These are phyloP conservation scores for Tricholomella constricta DNA, from an alignment of 768 basidiomycete genomes.

Conservation along the genomic window DNA sequence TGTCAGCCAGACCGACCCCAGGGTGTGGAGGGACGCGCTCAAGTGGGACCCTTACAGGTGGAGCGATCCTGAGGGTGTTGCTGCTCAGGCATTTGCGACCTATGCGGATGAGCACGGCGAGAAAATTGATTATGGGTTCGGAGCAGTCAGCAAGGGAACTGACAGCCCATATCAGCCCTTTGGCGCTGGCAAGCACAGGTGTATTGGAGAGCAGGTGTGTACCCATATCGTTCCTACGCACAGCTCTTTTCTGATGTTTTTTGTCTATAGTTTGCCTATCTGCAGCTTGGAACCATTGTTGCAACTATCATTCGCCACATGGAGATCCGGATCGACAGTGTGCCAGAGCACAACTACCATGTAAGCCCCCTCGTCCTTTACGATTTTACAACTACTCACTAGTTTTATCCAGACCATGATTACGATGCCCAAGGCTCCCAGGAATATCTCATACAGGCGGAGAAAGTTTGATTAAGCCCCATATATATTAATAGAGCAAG, in stretches of 20 bases:
- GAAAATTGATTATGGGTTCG: conserved; percentile 96
- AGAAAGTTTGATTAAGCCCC: conserved; percentile 52
- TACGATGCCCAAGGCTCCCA: conserved; percentile 77
- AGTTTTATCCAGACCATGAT: conserved; percentile 78
- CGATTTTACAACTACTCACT: not conserved
- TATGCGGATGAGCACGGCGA: conserved; percentile 79
- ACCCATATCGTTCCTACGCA: not conserved
- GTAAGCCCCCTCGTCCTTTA: conserved; percentile 46
- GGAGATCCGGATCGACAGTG: conserved; percentile 68
- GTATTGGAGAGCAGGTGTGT: conserved; percentile 85
- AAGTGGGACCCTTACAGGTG: conserved; percentile 84
- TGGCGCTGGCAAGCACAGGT: conserved; percentile 94
- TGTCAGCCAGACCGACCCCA: conserved; percentile 84
- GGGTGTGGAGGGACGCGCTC: conserved; percentile 72
- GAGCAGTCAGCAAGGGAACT: conserved; percentile 93
- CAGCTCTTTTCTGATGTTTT: not conserved
- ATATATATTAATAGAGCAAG: not conserved
- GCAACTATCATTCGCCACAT: conserved; percentile 74
- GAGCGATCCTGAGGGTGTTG: conserved; percentile 82
- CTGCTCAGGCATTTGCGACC: conserved; percentile 72
- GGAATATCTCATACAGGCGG: conserved; percentile 66
- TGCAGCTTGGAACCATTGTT: conserved; percentile 88
- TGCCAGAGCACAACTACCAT: conserved; percentile 90
- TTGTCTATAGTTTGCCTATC: conserved; percentile 77
- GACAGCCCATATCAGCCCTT: conserved; percentile 97